Conservation (phyloP, 331 rosid species). For the Pyracantha coccinea region DNA sequence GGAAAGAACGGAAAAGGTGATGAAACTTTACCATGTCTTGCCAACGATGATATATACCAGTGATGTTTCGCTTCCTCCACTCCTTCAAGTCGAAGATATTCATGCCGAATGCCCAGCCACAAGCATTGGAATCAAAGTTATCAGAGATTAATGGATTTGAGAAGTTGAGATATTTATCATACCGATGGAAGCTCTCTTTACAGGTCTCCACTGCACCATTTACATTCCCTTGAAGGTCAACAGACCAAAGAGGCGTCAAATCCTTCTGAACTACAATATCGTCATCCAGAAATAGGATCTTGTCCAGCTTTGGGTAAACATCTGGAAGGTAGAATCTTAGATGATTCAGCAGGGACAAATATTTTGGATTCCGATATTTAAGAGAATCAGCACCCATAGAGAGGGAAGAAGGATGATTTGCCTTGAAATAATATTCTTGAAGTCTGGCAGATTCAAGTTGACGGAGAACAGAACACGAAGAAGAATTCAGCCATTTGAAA, state of each 20-base stretch:
- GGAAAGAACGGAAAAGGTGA: background rate
- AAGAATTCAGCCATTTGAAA: slow-evolving; percentile 95
- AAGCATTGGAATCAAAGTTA: slow-evolving; percentile 83
- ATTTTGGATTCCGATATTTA: slow-evolving; percentile 91
- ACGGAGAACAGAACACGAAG: slow-evolving; percentile 89
- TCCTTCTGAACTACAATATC: slow-evolving; percentile 97
- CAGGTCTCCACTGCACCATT: slow-evolving; percentile 98
- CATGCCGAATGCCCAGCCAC: slow-evolving; percentile 99
- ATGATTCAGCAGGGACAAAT: slow-evolving; percentile 89
- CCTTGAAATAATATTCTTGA: slow-evolving; percentile 93
- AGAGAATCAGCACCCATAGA: slow-evolving; percentile 74
- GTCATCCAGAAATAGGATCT: slow-evolving; percentile 86
- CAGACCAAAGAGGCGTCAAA: slow-evolving; percentile 79
- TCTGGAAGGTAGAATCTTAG: slow-evolving; percentile 92
- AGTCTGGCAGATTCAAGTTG: slow-evolving; percentile 90
- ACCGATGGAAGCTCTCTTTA: slow-evolving; percentile 97
- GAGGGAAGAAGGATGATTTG: slow-evolving; percentile 83
- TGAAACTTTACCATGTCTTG: slow-evolving; percentile 70
- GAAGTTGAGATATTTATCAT: slow-evolving; percentile 93
- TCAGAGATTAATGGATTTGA: slow-evolving; percentile 71
- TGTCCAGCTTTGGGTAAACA: slow-evolving; percentile 88
- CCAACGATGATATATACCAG: slow-evolving; percentile 91
- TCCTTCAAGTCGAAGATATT: slow-evolving; percentile 90
- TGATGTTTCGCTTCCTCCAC: slow-evolving; percentile 85
- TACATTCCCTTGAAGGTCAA: slow-evolving; percentile 82